Conservation (phyloP, 371 early-diverging fungal species). For the Mortierella sp. region DNA sequence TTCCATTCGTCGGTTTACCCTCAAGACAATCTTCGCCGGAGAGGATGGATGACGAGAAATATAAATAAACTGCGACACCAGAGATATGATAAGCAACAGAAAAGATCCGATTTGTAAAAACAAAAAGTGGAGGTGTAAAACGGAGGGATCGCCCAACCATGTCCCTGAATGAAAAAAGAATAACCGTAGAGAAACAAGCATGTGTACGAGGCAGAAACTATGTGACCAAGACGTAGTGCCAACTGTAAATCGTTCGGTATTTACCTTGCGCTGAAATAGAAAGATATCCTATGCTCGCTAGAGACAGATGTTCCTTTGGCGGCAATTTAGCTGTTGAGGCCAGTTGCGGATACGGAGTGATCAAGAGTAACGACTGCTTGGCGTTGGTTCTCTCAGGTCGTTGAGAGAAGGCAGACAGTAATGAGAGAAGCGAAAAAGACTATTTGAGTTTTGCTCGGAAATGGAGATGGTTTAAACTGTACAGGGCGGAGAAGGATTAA, state of each 20-base stretch:
- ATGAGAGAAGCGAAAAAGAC: too few species aligned
- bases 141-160: not conserved
- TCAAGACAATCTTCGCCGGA: too few species aligned
- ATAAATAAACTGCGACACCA: not conserved
- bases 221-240: not conserved
- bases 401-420: not conserved
- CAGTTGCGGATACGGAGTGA: not conserved
- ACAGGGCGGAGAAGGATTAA: constrained; percentile 6
- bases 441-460: constrained; percentile 13
- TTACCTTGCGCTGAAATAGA: not conserved
- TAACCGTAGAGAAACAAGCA: not conserved
- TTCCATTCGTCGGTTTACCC: too few species aligned
- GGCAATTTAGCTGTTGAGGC: too few species aligned
- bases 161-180: not conserved
- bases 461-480: constrained; percentile 20
- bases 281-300: too few species aligned
- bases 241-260: too few species aligned
- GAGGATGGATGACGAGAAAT: too few species aligned
- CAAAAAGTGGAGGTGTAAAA: not conserved
- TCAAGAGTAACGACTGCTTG: not conserved
- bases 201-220: not conserved
- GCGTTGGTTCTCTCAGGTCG: not conserved
- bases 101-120: not conserved
- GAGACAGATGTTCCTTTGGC: too few species aligned
- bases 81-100: not conserved